Evolutionary conservation across 176 grass and related monocot species (phyloP), one percentile per base, ranked within the genome.

Genomic region (Oryza brachyantha): DNA sequence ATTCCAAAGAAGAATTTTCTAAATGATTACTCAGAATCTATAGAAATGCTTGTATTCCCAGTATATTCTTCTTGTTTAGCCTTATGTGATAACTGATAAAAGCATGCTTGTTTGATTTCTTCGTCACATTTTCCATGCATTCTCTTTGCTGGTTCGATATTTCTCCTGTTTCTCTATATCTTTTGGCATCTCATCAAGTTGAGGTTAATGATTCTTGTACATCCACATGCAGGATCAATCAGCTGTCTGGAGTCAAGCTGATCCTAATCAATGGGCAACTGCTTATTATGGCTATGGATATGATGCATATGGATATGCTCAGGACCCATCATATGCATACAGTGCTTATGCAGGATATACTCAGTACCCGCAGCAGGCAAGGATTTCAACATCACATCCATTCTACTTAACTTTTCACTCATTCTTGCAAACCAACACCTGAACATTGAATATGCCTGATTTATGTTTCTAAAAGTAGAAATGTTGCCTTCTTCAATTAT

Each of bases 251-350:
- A 79, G 80, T 79, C 95, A 93, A 91, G 27, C 93, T n/a, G 96
- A 99, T 89, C 96, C 96, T 63, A 93, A 81, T 76, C 96, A 95
- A 68, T 99, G 96, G 96, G 85, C 87, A 79, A 71, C 60, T 80
- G 55, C 85, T 87, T 95, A 99, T 81, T 99, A 95, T 65, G 90
- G 96, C 42, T 99, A 99, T 79, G 84, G 84, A 29, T 99, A 99
- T 55, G 96, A 95, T 93, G 85, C 92, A 87, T 99, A 94, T 78
- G 84, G 84, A 60, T 99, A 99, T 79, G 81, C 90, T 77, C 96
- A 99, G 73, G 96, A 99, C 50, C 96, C 90, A 14, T 95, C 92
- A 28, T 98, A 94, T 87, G 83, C 95, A 37, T 98, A 98, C 83
- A 84, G 90, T 48, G 83, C 87, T 86, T 99, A 95, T 89, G 86